Evolutionary conservation across 768 basidiomycete genomes (phyloP).

Genomic region (Tulasnella calospora): DNA sequence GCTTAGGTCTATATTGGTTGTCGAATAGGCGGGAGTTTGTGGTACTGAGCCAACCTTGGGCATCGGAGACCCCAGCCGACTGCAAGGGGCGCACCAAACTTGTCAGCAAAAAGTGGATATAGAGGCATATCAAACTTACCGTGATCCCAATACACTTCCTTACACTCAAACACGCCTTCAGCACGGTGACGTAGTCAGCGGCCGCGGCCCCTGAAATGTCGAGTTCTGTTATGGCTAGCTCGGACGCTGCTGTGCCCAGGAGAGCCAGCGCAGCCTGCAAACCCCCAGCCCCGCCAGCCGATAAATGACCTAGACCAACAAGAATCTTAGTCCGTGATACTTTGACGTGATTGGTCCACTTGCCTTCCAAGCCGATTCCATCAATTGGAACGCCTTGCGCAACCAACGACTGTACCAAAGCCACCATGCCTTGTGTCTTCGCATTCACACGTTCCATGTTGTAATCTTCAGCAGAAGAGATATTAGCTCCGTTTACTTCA

Average conservation of each 20-base stretch:
- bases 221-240: neutral
- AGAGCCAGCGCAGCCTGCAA: neutral
- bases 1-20: neutral
- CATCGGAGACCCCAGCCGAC: neutral
- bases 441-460: conserved; percentile 7
- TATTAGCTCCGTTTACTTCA: neutral
- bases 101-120: neutral
- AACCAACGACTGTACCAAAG: neutral
- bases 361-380: neutral
- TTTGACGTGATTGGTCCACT: neutral
- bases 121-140: neutral
- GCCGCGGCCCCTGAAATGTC: neutral
- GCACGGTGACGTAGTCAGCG: neutral
- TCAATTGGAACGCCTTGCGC: conserved; percentile 11
- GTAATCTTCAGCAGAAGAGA: neutral
- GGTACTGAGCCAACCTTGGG: neutral
- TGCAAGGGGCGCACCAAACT: neutral
- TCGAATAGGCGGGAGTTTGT: neutral
- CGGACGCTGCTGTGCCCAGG: neutral
- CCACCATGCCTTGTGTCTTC: conserved; percentile 1
- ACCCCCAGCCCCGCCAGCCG: conserved; percentile 15
- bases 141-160: neutral
- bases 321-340: neutral
- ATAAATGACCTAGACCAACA: neutral
- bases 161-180: neutral